Evolutionary conservation across 306 rosid species (phyloP).

Genomic region (Quillaja saponaria): DNA sequence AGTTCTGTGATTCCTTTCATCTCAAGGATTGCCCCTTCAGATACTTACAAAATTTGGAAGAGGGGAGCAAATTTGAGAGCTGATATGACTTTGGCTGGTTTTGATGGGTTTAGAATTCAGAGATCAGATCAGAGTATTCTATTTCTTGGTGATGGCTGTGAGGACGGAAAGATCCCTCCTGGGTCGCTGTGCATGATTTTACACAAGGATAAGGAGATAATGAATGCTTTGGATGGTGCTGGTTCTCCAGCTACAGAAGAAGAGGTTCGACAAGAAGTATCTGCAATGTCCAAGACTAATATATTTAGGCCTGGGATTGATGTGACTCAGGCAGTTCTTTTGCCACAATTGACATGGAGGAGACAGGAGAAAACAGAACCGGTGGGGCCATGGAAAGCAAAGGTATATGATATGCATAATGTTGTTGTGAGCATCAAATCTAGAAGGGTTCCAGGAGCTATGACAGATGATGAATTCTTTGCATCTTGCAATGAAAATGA

Average conservation of each 20-base stretch:
- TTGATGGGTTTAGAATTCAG: slow-evolving; percentile 94
- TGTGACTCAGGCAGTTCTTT: slow-evolving; percentile 94
- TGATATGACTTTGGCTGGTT: slow-evolving; percentile 98
- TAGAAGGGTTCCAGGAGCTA: slow-evolving; percentile 94
- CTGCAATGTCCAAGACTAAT: slow-evolving; percentile 92
- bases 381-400: slow-evolving; percentile 92
- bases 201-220: slow-evolving; percentile 86
- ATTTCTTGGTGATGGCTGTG: slow-evolving; percentile 90
- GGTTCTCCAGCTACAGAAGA: slow-evolving; percentile 84
- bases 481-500: slow-evolving; percentile 82
- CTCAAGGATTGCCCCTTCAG: slow-evolving; percentile 96
- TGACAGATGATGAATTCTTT: slow-evolving; percentile 87
- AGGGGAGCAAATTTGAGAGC: slow-evolving; percentile 96
- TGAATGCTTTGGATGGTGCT: slow-evolving; percentile 93
- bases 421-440: slow-evolving; percentile 95
- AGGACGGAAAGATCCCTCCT: slow-evolving; percentile 74
- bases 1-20: slow-evolving; percentile 98
- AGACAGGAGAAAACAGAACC: slow-evolving; percentile 87
- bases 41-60: slow-evolving; percentile 96
- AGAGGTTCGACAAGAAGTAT: slow-evolving; percentile 89
- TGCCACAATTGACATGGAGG: slow-evolving; percentile 96
- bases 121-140: slow-evolving; percentile 91
- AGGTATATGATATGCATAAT: slow-evolving; percentile 96
- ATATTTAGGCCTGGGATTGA: slow-evolving; percentile 96
- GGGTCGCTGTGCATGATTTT: slow-evolving; percentile 96